phyloP scores from a whole-genome alignment of 1,139 yeast species.

The Scheffersomyces insectosa region DNA sequence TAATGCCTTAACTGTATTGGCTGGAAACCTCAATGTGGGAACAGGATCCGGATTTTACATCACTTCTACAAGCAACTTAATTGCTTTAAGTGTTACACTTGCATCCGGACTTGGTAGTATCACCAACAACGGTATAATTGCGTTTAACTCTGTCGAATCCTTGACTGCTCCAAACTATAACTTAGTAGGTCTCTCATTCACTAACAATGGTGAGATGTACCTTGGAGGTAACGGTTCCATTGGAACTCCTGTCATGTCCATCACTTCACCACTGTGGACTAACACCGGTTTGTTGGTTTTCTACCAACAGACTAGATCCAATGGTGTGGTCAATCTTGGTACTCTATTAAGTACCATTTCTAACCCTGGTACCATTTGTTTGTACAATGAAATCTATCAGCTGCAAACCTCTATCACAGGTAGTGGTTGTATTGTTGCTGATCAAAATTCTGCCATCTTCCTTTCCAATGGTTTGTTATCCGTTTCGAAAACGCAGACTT shows the following conservation, averaged over 20 bases:
- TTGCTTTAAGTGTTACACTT: constrained; percentile 10
- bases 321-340: constrained; percentile 9
- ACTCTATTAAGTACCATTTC: constrained; percentile 8
- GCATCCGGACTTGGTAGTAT: constrained; percentile 6
- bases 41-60: constrained; percentile 20
- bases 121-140: constrained; percentile 11
- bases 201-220: constrained; percentile 12
- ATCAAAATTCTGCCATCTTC: constrained; percentile 7
- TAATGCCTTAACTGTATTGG: constrained; percentile 9
- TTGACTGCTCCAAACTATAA: constrained; percentile 8
- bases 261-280: constrained; percentile 10
- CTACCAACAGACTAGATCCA: constrained; percentile 8
- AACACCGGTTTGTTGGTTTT: constrained; percentile 15
- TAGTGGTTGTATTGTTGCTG: constrained; percentile 15
- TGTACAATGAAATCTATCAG: constrained; percentile 10
- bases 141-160: constrained; percentile 11
- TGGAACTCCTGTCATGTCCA: constrained; percentile 10
- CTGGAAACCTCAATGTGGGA: constrained; percentile 12
- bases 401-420: constrained; percentile 13
- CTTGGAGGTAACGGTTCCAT: constrained; percentile 10
- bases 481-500: constrained; percentile 10
- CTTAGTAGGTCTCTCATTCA: constrained; percentile 9
- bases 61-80: constrained; percentile 6
- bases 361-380: constrained; percentile 15
- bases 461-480: constrained; percentile 8